Percentiles rank a stretch among this genome's conserved stretches.
phyloP scores from a whole-genome alignment of 2,329 filamentous ascomycete genomes.

The Paecilomyces sp. region DNA sequence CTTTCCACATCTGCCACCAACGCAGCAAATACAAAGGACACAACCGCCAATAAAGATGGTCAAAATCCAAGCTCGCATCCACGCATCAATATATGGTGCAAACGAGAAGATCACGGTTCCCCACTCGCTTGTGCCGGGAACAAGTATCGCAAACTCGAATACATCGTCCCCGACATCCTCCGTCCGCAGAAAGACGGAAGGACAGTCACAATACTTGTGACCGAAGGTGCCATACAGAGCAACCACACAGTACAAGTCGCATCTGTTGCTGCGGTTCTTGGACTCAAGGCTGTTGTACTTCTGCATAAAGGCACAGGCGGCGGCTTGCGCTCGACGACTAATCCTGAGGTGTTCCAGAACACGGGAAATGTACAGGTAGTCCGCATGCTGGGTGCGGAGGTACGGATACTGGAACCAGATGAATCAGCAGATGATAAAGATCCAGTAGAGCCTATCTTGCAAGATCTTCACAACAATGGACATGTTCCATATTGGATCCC shows the following conservation, averaged over 20 bases:
- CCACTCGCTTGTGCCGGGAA: slow-evolving; percentile 27
- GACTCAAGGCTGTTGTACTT: slow-evolving; percentile 17
- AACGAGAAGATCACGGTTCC: slow-evolving; percentile 28
- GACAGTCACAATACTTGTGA: slow-evolving; percentile 21
- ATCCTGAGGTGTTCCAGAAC: slow-evolving; percentile 14
- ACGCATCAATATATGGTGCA: slow-evolving; percentile 20
- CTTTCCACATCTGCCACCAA: slow-evolving; percentile 6
- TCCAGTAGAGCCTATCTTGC: slow-evolving; percentile 19
- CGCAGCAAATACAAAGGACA: slow-evolving; percentile 3
- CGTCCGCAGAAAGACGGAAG: slow-evolving; percentile 11
- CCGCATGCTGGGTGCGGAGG: slow-evolving; percentile 24
- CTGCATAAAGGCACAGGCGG: slow-evolving; percentile 22
- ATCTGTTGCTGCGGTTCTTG: slow-evolving; percentile 19
- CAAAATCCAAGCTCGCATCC: background rate
- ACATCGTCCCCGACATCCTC: slow-evolving; percentile 28
- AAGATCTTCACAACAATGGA: slow-evolving; percentile 11
- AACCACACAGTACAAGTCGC: slow-evolving; percentile 31
- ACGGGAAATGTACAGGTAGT: slow-evolving; percentile 21
- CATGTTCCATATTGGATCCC: slow-evolving; percentile 28
- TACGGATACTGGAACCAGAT: slow-evolving; percentile 48
- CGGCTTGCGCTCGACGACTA: slow-evolving; percentile 10
- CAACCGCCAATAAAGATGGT: background rate
- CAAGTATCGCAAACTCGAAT: slow-evolving; percentile 33
- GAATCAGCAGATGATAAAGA: slow-evolving; percentile 52
- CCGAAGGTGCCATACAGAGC: slow-evolving; percentile 29